phyloP scores from a whole-genome alignment of 495 filamentous ascomycete genomes.

The Lasiosphaeris hirsuta region DNA sequence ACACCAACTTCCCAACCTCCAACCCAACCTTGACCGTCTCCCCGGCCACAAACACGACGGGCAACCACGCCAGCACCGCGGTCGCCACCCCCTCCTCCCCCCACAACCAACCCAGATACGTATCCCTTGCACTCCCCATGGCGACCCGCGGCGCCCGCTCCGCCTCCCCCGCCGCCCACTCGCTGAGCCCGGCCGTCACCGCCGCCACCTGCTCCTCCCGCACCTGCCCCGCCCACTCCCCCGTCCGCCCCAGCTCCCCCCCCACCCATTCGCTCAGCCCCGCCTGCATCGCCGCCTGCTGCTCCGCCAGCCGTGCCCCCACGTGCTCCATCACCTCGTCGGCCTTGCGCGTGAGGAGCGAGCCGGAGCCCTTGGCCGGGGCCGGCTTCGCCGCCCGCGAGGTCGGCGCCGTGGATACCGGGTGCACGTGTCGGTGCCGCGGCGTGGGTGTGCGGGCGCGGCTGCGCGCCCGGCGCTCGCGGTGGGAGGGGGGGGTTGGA shows the following conservation, averaged over 20 bases:
- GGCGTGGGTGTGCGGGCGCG: no score
- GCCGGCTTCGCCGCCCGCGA: no score
- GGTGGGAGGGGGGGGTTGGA: no score
- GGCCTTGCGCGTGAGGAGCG: not conserved
- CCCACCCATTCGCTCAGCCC: slow-evolving; percentile 1
- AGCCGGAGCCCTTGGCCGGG: no score
- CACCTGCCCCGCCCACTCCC: not conserved
- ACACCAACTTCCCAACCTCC: slow-evolving; percentile 7
- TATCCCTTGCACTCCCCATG: not conserved
- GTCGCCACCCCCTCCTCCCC: slow-evolving; percentile 5
- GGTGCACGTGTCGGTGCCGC: no score
- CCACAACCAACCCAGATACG: slow-evolving; percentile 6
- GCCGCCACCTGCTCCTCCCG: not conserved
- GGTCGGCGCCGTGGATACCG: no score
- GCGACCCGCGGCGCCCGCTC: slow-evolving; percentile 2
- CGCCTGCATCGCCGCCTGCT: slow-evolving; percentile 2
- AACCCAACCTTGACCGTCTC: slow-evolving; percentile 6
- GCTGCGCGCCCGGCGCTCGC: no score
- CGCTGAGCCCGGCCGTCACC: not conserved
- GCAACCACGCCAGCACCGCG: slow-evolving; percentile 7
- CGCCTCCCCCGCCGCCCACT: not conserved
- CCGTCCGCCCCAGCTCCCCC: not conserved
- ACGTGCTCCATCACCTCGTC: slow-evolving; percentile 4
- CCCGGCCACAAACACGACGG: slow-evolving; percentile 5
- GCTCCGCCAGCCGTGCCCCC: not conserved